Percentiles rank a stretch among this genome's conserved stretches.
These are phyloP conservation scores for Fusarium incarnatum DNA, from an alignment of 2,329 filamentous ascomycete genomes.

Conservation along the genomic window DNA sequence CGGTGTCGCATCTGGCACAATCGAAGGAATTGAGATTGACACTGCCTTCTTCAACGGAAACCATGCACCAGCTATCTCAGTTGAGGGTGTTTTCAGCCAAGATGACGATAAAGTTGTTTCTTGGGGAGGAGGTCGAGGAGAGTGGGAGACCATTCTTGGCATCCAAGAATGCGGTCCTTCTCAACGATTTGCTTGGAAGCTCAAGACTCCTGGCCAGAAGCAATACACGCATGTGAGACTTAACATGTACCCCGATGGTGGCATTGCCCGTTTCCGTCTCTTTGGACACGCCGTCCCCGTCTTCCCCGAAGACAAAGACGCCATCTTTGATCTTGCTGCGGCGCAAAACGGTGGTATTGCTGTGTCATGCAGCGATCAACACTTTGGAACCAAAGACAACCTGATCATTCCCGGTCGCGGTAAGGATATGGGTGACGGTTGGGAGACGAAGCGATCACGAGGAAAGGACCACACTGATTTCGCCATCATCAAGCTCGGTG, in stretches of 20 bases:
- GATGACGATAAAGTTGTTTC: conserved; percentile 72
- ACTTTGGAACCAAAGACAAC: conserved; percentile 86
- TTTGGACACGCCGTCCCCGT: conserved; percentile 82
- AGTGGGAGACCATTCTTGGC: conserved; percentile 79
- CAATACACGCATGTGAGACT: conserved; percentile 83
- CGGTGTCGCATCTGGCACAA: conserved; percentile 76
- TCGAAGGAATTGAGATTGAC: conserved; percentile 82
- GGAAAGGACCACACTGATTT: conserved; percentile 81
- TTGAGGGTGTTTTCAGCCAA: conserved; percentile 78
- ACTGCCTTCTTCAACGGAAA: conserved; percentile 86
- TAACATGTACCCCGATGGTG: conserved; percentile 88
- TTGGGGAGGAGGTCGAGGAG: conserved; percentile 68
- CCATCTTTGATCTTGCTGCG: conserved; percentile 79
- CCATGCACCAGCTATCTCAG: conserved; percentile 81
- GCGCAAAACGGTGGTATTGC: conserved; percentile 84
- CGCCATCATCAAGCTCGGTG: conserved; percentile 80
- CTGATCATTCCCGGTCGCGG: conserved; percentile 82
- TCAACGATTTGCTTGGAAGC: conserved; percentile 78
- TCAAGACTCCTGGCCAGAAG: conserved; percentile 69
- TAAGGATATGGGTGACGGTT: conserved; percentile 88
- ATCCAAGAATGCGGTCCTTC: conserved; percentile 79
- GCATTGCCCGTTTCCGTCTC: conserved; percentile 82
- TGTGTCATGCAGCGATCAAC: conserved; percentile 81
- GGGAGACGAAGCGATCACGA: conserved; percentile 84
- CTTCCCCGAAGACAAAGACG: conserved; percentile 73